Base-by-base conservation (phyloP, 371 early-diverging fungal genomes). In the Mortierella sp. region DNA sequence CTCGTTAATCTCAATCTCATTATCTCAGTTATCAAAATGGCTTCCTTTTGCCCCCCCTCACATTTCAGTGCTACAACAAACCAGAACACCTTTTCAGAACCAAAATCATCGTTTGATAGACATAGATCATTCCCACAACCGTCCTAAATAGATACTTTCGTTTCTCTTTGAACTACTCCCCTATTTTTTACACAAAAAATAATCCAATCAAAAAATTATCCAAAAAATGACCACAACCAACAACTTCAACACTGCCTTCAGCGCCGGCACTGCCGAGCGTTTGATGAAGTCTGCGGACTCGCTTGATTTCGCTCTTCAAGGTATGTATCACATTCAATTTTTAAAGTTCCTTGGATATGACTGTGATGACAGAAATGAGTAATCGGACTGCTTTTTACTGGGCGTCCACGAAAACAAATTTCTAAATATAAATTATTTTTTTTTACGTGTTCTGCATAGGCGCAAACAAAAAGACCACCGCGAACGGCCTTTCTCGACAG, bases 11-110 rank as follows among this genome's bases (percentile, higher is more conserved):
- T 71, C 64, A 72, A 58, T 70, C 60, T 45, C 47, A 31, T 29
- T 43, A 40, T 62, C 53, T 29, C 66, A 72, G n/a, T n/a, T n/a
- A n/a, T n/a, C n/a, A 79, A 72, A 72, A 79, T 79, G 80, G 74
- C 65, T 61, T 66, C 75, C 74, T 79, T 75, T 56, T 73, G 74
- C 74, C 80, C 80, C 80, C 80, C 80, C 75, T 72, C 78, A 29
- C 56, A 55, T 37, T 23, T 55, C 47, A 66, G 70, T 58, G 62
- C 69, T 62, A 40, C 67, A 66, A 69, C 51, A 51, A 73, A 69
- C 8, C 10, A 62, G 40, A 71, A 68, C 53, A 72, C 62, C 57
- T 61, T 59, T 45, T 23, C 61, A 40, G 66, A 78, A 79, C 63
- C 78, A 64, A 76, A 72, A 67, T 47, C 70, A 31, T 57, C 63